Evolutionary conservation across 2,329 filamentous ascomycete species (phyloP), one percentile per base, ranked within the genome.

Genomic region (Aspergillus glaucus): DNA sequence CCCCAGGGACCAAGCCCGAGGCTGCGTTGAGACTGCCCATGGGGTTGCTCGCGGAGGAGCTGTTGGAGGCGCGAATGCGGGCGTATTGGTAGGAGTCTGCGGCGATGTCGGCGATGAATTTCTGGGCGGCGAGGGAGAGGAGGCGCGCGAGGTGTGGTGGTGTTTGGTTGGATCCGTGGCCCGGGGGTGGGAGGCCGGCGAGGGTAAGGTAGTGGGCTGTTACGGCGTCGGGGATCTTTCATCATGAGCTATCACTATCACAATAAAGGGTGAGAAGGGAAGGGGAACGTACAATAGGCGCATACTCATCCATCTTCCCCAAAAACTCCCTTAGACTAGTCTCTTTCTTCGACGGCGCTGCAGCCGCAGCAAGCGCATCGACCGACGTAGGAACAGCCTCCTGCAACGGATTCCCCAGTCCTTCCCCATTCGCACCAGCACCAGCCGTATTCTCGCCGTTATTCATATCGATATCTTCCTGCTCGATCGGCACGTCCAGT

Each of bases 81-180:
- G 87, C 90, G 77, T 96, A 97, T 72, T 98, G 93, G 70, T 98
- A 98, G 2, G 93, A 90, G 68, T 98, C 93, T 49, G 93, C 91
- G 1, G 93, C 93, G 56, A 98, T 89, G 68, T 98, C 93, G 50
- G 93, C 91, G 61, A 98, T 88, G 77, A 98, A 98, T 68, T 98
- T 98, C 66, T 98, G 93, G 0, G 93, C 95, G n/a, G 93, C 93
- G 7, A 98, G 86, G 2, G 93, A 92, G 40, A 98, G 86, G 3
- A 98, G 86, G 43, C 92, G 89, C 19, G 92, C 89, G 24, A 98
- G 86, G 50, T 91, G 88, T 17, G 86, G 86, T 62, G 95, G 73
- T 15, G 74, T 76, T 51, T 69, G 89, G 46, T 90, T 95, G 61
- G 93, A 86, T 0, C 89, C 91, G 36, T 90, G 89, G 5, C 72